A percentile compares a stretch with the other conserved stretches of the same genome.
phyloP scores from a whole-genome alignment of 2,329 filamentous ascomycete genomes.

The Aplosporella prunicola region DNA sequence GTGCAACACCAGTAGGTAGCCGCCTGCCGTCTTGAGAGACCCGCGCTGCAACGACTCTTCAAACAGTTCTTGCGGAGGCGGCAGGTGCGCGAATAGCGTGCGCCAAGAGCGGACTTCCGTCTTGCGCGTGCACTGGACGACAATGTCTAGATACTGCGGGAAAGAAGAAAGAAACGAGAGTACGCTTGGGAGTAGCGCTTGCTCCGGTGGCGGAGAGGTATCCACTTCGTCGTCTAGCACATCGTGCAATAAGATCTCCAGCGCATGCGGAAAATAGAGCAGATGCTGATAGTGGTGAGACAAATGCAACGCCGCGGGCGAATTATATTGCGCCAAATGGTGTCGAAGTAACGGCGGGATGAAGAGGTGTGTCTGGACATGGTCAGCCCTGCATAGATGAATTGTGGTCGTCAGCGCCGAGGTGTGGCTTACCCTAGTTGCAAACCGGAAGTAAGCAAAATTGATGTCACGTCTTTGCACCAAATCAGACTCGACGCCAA shows the following conservation, averaged over 20 bases:
- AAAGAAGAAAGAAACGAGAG: conserved; percentile 46
- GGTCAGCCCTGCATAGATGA: conserved; percentile 12
- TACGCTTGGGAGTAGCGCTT: conserved; percentile 42
- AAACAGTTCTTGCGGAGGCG: conserved; percentile 83
- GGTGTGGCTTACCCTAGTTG: conserved; percentile 60
- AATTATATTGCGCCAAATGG: conserved; percentile 65
- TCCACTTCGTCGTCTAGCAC: conserved; percentile 94
- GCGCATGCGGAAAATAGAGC: conserved; percentile 83
- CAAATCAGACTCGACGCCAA: conserved; percentile 86
- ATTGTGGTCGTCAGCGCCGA: background rate
- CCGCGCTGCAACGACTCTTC: conserved; percentile 81
- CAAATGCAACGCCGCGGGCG: conserved; percentile 69
- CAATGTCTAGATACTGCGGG: conserved; percentile 82
- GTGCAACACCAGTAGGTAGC: conserved; percentile 91
- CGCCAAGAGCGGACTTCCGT: conserved; percentile 93
- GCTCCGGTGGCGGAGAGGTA: conserved; percentile 38
- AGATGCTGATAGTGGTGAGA: conserved; percentile 79
- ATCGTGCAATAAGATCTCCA: conserved; percentile 86
- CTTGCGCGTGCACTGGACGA: conserved; percentile 94
- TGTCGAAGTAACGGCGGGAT: conserved; percentile 78
- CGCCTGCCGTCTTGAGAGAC: conserved; percentile 86
- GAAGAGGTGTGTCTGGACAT: conserved; percentile 78
- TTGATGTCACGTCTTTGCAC: conserved; percentile 86
- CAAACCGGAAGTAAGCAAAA: conserved; percentile 83
- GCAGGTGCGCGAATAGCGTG: conserved; percentile 83